phyloP scores from a whole-genome alignment of 1,284 basidiomycete genomes.

The Coriolopsis trogii region DNA sequence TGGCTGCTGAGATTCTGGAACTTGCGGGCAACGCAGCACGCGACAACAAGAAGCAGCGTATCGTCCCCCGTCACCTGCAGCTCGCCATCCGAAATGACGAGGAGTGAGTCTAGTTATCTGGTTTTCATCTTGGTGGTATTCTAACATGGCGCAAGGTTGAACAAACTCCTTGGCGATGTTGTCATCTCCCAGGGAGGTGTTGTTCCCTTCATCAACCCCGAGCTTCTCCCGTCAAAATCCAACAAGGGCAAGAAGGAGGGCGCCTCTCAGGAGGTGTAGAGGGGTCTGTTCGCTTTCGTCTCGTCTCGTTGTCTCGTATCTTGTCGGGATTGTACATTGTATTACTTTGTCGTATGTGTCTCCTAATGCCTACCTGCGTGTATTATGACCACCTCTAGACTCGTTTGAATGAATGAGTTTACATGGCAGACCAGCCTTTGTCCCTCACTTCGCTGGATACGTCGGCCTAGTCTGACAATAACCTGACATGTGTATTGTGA shows the following conservation, averaged over 20 bases:
- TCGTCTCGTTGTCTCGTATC: slow-evolving; percentile 19
- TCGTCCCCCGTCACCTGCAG: slow-evolving; percentile 85
- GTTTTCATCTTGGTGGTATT: not conserved
- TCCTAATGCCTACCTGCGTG: slow-evolving; percentile 26
- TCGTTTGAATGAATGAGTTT: slow-evolving; percentile 2
- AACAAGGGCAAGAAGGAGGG: slow-evolving; percentile 56
- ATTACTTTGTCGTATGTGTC: slow-evolving; percentile 26
- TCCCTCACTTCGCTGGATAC: no score
- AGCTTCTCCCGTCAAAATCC: slow-evolving; percentile 72
- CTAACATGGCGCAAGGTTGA: slow-evolving; percentile 44
- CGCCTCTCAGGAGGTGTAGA: slow-evolving; percentile 44
- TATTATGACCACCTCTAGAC: slow-evolving; percentile 22
- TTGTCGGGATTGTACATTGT: slow-evolving; percentile 30
- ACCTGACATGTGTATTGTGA: slow-evolving; percentile 7
- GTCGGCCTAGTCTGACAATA: no score
- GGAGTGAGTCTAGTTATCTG: slow-evolving; percentile 48
- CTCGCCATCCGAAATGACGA: slow-evolving; percentile 86
- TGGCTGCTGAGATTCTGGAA: slow-evolving; percentile 88
- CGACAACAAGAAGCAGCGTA: slow-evolving; percentile 80
- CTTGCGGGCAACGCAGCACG: slow-evolving; percentile 83
- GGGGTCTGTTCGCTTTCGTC: not conserved
- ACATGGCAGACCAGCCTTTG: no score
- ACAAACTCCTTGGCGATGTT: slow-evolving; percentile 76
- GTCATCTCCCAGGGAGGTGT: slow-evolving; percentile 88
- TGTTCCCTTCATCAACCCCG: slow-evolving; percentile 66